phyloP scores from a whole-genome alignment of 371 early-diverging fungal species.

The Blakeslea trispora region DNA sequence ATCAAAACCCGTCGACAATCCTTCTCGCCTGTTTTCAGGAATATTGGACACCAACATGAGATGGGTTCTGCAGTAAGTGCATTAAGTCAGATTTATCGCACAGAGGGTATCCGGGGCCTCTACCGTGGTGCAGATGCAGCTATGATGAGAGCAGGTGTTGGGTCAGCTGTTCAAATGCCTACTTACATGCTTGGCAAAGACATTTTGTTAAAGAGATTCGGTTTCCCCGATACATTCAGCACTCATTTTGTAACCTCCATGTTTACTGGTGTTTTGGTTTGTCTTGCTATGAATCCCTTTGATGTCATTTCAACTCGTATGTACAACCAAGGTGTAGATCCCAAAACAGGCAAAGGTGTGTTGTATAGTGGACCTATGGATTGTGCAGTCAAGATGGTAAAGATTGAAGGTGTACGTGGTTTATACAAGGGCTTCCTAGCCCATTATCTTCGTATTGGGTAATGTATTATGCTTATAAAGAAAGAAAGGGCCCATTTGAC shows the following conservation, averaged over 20 bases:
- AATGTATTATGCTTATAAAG: slow-evolving; percentile 23
- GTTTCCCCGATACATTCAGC: slow-evolving; percentile 62
- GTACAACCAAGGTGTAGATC: slow-evolving; percentile 88
- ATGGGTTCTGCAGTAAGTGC: slow-evolving; percentile 74
- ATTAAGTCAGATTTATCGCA: slow-evolving; percentile 64
- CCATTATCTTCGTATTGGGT: slow-evolving; percentile 94
- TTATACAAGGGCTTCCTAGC: slow-evolving; percentile 93
- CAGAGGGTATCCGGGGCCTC: slow-evolving; percentile 76
- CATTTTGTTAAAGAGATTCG: slow-evolving; percentile 60
- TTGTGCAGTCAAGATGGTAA: slow-evolving; percentile 83
- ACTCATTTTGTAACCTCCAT: slow-evolving; percentile 82
- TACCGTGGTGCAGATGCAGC: slow-evolving; percentile 90
- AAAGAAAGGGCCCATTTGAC: not conserved
- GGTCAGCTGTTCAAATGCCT: slow-evolving; percentile 91
- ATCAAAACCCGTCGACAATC: slow-evolving; percentile 97
- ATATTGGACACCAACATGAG: slow-evolving; percentile 91
- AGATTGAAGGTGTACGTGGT: slow-evolving; percentile 82
- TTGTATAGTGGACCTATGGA: slow-evolving; percentile 82
- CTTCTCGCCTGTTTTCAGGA: slow-evolving; percentile 68
- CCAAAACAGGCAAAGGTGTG: slow-evolving; percentile 59
- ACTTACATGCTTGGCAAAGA: slow-evolving; percentile 85
- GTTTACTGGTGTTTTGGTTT: slow-evolving; percentile 85
- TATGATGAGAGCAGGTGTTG: slow-evolving; percentile 89
- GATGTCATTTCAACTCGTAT: slow-evolving; percentile 94
- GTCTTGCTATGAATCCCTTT: slow-evolving; percentile 95